Evolutionary conservation across 2,329 filamentous ascomycete genomes (phyloP), one percentile per base, ranked within the genome.

Genomic region (Dothidotthia symphoricarpi): DNA sequence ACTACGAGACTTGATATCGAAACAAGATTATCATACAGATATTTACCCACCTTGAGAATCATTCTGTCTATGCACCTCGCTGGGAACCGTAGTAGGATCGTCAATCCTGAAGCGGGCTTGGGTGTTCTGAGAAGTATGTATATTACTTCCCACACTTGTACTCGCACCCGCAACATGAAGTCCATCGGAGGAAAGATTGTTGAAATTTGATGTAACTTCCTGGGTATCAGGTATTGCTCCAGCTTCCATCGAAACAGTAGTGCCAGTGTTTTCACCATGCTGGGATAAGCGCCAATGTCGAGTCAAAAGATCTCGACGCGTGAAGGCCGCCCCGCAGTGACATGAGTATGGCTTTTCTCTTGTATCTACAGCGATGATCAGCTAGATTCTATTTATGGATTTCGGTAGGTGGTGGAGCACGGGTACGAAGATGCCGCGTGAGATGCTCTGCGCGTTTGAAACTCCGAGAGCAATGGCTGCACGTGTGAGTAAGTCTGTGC

Each of bases 371-470:
- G 12, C 29, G 25, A 31, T 25, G 39, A 41, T 53, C 30, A 56
- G 47, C 31, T 31, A 36, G n/a, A 14, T 24, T 25, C 26, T 24
- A 34, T 26, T 9, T 24, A 28, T 17, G 12, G 22, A 25, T 34
- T 34, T 38, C 26, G 28, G 29, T 13, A 24, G 16, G 28, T 12
- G 29, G 28, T 32, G 28, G 43, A 37, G 41, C 17, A 61, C 57
- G 57, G 13, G 59, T 62, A 39, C 59, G 59, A 37, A 57, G 45
- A 43, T 62, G 57, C 31, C 56, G 56, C 16, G 49, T 57, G 37
- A 61, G 36, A 33, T 61, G 59, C 34, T 62, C 57, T 33, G 56
- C 52, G 31, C 57, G 57, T 31, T 61, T 61, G 53, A 61, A 61
- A 32, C 38, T 45, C 14, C 55, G 43, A 22, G 51, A 53, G 44